Evolutionary conservation across 108 stramenopile species (phyloP), one percentile per base, ranked within the genome.

Genomic region (Nannochloropsis salina): DNA sequence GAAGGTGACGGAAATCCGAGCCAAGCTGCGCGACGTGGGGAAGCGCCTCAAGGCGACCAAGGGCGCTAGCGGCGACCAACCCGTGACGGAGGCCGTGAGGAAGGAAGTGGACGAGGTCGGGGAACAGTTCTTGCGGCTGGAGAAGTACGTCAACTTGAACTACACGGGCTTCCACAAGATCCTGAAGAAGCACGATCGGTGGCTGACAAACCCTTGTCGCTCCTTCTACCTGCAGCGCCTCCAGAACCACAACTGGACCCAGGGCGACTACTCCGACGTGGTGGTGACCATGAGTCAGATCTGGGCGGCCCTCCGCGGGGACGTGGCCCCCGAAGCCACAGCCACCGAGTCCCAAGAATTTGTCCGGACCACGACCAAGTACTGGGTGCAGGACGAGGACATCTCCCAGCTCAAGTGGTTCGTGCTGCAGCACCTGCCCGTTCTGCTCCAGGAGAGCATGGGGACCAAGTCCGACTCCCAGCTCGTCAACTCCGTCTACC

Each of bases 121-220:
- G 0, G 87, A 88, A 1, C 41, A 85, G 8, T 92, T 91, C 87
- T 90, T 97, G 44, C 90, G 87, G 22, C 86, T 98, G 41, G 98
- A 98, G 90, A 97, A 96, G 82, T 98, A 95, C 88, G 98, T 97
- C 86, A 98, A 98, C 84, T 88, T 97, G 22, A 98, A 98, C 89
- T 97, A 96, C 86, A 96, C 95, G 92, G 98, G 95, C 31, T 97
- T 97, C 92, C 96, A 96, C 92, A 97, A 98, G 90, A 96, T 98
- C 74, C 88, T 98, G 85, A 98, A 98, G 85, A 98, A 98, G 90
- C 98, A 98, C 88, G 98, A 98, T 92, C 96, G 96, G 90, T 88
- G 94, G 81, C 84, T 95, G 18, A 94, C 96, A 8, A 93, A 93
- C 79, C 95, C 95, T 4, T 96, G 95, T 91, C 95, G 95, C 89